phyloP scores from a whole-genome alignment of 139 green algal species.

The Tetradesmus lagerheimii region DNA sequence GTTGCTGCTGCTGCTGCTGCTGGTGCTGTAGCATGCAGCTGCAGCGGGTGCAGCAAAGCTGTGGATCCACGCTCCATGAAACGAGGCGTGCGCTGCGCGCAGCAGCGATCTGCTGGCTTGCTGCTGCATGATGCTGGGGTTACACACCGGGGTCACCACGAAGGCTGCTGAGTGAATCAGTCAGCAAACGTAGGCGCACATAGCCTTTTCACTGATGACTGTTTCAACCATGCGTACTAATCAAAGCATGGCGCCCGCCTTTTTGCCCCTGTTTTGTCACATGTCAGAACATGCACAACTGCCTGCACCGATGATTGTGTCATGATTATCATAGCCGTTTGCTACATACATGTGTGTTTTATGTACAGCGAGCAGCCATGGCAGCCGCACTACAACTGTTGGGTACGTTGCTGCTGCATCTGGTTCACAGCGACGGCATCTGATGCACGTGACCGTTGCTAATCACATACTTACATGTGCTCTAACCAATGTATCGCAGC shows the following conservation, averaged over 20 bases:
- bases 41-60: neutral
- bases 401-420: slow-evolving; percentile 33
- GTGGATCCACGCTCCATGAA: neutral
- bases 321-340: neutral
- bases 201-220: neutral
- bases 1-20: slow-evolving; percentile 12
- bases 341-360: neutral
- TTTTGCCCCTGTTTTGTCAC: neutral
- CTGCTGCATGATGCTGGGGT: slow-evolving; percentile 32
- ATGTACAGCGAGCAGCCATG: neutral
- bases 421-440: neutral
- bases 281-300: neutral
- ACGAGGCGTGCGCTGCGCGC: neutral
- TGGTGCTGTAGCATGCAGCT: slow-evolving; percentile 30
- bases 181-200: neutral
- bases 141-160: neutral
- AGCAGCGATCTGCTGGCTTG: slow-evolving; percentile 24
- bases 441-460: neutral
- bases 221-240: neutral
- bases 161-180: neutral
- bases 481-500: slow-evolving; percentile 17
- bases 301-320: neutral
- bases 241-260: neutral
- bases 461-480: neutral
- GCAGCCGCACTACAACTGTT: slow-evolving; percentile 32